Percentiles rank a stretch among this genome's conserved stretches.
Conservation (phyloP, 176 grass and related monocot species). For the sorghum (Sorghum bicolor) region Sorghum_bicolor_NCBIv3 NC_012875.2:40619501-40620000, state of each 20-base stretch:
- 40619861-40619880: not conserved
- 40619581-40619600: not conserved
- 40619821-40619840: constrained; percentile 3
- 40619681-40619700: not conserved
- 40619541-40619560: constrained; percentile 4
- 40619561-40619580: not conserved
- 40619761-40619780: not conserved
- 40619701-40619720: not conserved
- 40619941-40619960: not conserved
- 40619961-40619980: not conserved
- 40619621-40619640: constrained; percentile 9
- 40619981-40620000: not conserved
- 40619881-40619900: too few species aligned
- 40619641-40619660: not conserved
- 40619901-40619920: too few species aligned
- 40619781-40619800: not conserved
- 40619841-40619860: constrained; percentile 19
- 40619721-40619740: not conserved
- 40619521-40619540: not conserved
- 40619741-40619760: not conserved
- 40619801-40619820: constrained; percentile 9
- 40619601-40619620: constrained; percentile 11
- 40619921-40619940: not conserved
- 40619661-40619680: constrained; percentile 2
- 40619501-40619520: not conserved